These are phyloP conservation scores for Ogataea salicorniae DNA, from an alignment of 805 yeast genomes.

Conservation along the genomic window DNA sequence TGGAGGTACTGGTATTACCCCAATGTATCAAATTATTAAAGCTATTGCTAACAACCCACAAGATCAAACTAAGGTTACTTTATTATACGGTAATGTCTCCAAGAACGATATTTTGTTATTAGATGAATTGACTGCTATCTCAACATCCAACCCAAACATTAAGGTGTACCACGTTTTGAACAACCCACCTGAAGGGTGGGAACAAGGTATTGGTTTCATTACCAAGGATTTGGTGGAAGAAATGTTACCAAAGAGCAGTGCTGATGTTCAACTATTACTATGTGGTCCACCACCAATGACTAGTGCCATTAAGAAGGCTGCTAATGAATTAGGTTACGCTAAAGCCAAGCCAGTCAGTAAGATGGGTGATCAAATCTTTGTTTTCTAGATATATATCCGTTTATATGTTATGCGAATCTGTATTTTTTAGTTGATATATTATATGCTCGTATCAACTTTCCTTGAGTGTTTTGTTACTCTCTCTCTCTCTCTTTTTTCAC, in stretches of 20 bases:
- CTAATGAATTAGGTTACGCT: conserved; percentile 65
- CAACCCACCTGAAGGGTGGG: conserved; percentile 68
- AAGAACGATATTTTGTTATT: conserved; percentile 77
- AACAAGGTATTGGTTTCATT: conserved; percentile 73
- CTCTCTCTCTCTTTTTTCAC: too few species aligned
- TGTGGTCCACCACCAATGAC: conserved; percentile 97
- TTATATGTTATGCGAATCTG: background rate
- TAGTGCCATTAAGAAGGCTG: conserved; percentile 75
- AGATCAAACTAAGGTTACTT: conserved; percentile 69
- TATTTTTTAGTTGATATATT: too few species aligned
- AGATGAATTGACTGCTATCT: conserved; percentile 70
- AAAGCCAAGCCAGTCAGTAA: conserved; percentile 88
- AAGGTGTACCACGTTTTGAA: conserved; percentile 71
- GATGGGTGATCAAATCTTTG: conserved; percentile 85
- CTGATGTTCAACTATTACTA: conserved; percentile 63
- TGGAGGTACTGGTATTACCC: conserved; percentile 97
- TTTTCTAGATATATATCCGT: conserved; percentile 44
- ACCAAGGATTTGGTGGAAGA: conserved; percentile 66
- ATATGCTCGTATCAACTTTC: too few species aligned
- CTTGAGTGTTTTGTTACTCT: too few species aligned
- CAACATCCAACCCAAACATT: conserved; percentile 53
- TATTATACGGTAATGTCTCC: conserved; percentile 77
- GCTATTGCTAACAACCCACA: conserved; percentile 72
- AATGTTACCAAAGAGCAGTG: conserved; percentile 56
- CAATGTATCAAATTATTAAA: conserved; percentile 89